Base-by-base conservation (phyloP, 345 rosid genomes). In the Populus davidiana region DNA sequence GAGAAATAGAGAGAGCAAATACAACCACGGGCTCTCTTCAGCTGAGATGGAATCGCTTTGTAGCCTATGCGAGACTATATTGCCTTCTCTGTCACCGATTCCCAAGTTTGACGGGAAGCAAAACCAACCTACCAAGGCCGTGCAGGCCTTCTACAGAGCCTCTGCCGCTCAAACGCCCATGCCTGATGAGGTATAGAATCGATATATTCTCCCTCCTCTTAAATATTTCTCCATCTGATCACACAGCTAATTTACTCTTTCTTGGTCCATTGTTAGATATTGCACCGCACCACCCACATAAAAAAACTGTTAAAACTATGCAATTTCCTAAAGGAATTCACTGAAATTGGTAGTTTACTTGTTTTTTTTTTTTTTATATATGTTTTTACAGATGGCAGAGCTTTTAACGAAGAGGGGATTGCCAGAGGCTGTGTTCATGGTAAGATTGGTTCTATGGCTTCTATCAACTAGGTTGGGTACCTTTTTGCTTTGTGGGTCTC, bases 381-480 rank as follows among this genome's bases (percentile, higher is more conserved):
- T 70, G n/a, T 27, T 36, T 36, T 47, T 21, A 23, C 84, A 91
- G 93, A 64, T 62, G 0, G 93, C 90, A 7, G 92, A 90, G 81
- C 4, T 74, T 5, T 0, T 91, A 20, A 6, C 2, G 35, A 87
- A 71, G 65, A 81, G 90, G 77, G 77, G 52, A 0, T 20, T 77
- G 11, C 61, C 16, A 1, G 93, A 87, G 31, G 84, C 73, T 0
- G 43, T 81, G 82, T 66, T 88, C 3, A 6, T 87, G 71, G 68
- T 82, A 49, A 87, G 98, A 65, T 47, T 79, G 14, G 85, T 89
- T 12, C 25, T 91, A 31, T 16, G 85, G 77, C 12, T 86, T 10
- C 84, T 94, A 50, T 87, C 89, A 7, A 91, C 97, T 1, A 86
- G 91, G 84, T 8, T 94, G 67, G 98, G 98, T 20, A 91, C 94